Evolutionary conservation across 2,329 filamentous ascomycete species (phyloP).

Genomic region (Trichophyton simii): DNA sequence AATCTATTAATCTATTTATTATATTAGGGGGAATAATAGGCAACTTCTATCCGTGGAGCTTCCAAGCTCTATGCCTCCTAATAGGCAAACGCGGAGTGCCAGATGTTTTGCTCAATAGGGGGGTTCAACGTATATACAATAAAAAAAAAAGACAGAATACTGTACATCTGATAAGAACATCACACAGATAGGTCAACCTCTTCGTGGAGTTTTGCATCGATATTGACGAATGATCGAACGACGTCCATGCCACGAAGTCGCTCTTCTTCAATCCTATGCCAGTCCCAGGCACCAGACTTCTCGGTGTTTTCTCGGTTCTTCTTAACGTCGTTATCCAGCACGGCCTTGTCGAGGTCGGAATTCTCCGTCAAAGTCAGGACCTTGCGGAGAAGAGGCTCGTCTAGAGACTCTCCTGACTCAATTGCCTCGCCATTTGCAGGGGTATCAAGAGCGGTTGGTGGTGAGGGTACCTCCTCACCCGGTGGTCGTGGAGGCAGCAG

Average conservation of each 20-base stretch:
- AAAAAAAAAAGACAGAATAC: not conserved
- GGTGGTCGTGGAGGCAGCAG: slow-evolving; percentile 63
- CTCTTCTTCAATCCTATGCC: slow-evolving; percentile 48
- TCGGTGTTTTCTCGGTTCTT: slow-evolving; percentile 20
- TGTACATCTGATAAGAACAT: slow-evolving; percentile 12
- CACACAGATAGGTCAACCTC: slow-evolving; percentile 19
- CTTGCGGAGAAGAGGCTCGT: slow-evolving; percentile 28
- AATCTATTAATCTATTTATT: not conserved
- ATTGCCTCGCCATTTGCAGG: slow-evolving; percentile 22
- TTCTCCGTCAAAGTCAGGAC: slow-evolving; percentile 25
- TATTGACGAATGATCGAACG: slow-evolving; percentile 41
- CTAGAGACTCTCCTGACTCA: slow-evolving; percentile 19
- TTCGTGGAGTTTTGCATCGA: slow-evolving; percentile 41
- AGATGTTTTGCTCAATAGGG: not conserved
- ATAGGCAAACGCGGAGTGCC: not conserved
- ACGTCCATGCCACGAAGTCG: slow-evolving; percentile 42
- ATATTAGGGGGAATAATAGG: not conserved
- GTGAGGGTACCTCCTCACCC: slow-evolving; percentile 31
- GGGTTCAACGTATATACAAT: slow-evolving; percentile 8
- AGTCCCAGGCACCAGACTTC: slow-evolving; percentile 41
- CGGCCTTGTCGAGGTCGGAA: slow-evolving; percentile 18
- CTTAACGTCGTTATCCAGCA: slow-evolving; percentile 19
- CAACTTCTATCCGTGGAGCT: not conserved
- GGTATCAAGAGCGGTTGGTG: slow-evolving; percentile 19
- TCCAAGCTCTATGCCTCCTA: not conserved